phyloP scores from a whole-genome alignment of 2,329 filamentous ascomycete species.

The Sporothrix schenckii region DNA sequence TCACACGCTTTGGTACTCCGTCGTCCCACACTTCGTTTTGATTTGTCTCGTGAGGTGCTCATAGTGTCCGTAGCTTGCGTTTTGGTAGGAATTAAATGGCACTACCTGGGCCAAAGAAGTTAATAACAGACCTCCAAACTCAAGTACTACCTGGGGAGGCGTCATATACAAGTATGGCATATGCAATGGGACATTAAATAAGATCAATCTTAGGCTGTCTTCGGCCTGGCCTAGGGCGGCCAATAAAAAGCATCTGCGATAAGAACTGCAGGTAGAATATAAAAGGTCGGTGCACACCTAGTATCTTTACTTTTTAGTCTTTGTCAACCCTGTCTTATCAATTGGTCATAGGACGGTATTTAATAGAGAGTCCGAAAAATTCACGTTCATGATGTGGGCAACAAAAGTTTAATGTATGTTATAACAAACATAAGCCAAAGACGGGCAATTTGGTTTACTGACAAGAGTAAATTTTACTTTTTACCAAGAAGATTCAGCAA shows the following conservation, averaged over 20 bases:
- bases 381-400: too few relatives aligned
- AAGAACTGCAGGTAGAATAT: not conserved
- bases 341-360: too few relatives aligned
- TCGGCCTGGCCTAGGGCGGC: not conserved
- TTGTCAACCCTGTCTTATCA: too few relatives aligned
- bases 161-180: not conserved
- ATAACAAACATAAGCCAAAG: too few relatives aligned
- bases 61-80: not conserved
- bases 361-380: too few relatives aligned
- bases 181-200: too few relatives aligned
- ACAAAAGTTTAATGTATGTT: too few relatives aligned
- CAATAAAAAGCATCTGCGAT: not conserved
- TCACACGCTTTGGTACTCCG: slow-evolving; percentile 27
- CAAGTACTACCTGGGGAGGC: not conserved
- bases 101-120: too few relatives aligned
- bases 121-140: too few relatives aligned
- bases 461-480: too few relatives aligned
- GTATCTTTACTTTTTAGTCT: too few relatives aligned
- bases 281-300: not conserved
- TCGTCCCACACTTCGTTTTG: not conserved
- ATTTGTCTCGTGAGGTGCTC: not conserved
- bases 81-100: not conserved
- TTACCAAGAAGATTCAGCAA: not conserved
- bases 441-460: too few relatives aligned
- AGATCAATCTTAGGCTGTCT: not conserved